Evolutionary conservation across 2,329 filamentous ascomycete species (phyloP), one percentile per base, ranked within the genome.

Genomic region (Aspergillus piperis): DNA sequence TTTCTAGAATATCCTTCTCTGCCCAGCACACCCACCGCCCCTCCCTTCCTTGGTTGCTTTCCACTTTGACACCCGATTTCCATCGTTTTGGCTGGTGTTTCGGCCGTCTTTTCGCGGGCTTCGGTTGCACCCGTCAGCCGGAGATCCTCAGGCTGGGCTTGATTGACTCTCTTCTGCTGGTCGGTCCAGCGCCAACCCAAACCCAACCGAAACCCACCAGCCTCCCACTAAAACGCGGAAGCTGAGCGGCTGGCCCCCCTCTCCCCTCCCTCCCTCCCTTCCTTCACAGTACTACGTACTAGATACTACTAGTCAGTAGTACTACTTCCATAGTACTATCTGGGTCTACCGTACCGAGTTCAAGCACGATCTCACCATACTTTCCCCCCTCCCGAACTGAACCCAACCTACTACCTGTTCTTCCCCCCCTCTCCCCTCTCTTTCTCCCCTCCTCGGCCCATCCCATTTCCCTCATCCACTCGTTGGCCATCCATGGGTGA

Each of bases 181-280:
- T 38, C 25, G 50, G 30, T 32, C 51, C 42, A 51, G 57, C 57
- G 44, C 51, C 57, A 53, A 53, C 56, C 48, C 27, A 56, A 55
- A 47, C 49, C 56, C 32, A 53, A 23, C 17, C 50, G 32, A 48
- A 67, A 41, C 60, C 53, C 59, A 51, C 54, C 62, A 63, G 60
- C 58, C 65, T 64, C 65, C 64, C 61, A 61, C 64, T 67, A 68
- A 64, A 68, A 66, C 61, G 63, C 57, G 59, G 66, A 67, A 67
- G 65, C 57, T 61, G 50, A 65, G 59, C 56, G 57, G 62, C 61
- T 51, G 53, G 51, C 39, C 38, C 41, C 42, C 8, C 25, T 17
- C 32, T 55, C n/a, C 15, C 11, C 49, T 32, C 25, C 49, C 52
- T 48, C 49, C 13, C 8, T 27, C 25, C 49, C 52, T 48, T 50